These are phyloP conservation scores for Soucietia sequanensis DNA, from an alignment of 805 yeast species.

Conservation along the genomic window DNA sequence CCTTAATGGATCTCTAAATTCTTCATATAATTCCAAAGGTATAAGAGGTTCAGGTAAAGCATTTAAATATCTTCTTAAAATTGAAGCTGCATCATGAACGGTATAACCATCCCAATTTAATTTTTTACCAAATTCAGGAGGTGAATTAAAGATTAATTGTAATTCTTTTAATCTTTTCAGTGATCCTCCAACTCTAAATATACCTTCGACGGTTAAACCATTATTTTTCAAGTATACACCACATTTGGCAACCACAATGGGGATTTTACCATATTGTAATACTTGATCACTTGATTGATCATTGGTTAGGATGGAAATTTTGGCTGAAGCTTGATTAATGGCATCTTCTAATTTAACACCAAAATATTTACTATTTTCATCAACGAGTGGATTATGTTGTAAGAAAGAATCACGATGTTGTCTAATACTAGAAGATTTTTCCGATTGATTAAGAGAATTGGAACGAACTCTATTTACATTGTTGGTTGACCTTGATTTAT, in stretches of 20 bases:
- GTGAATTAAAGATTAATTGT: constrained; percentile 77
- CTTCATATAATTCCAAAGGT: constrained; percentile 72
- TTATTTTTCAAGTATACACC: constrained; percentile 80
- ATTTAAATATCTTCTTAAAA: constrained; percentile 81
- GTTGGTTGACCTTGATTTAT: constrained; percentile 51
- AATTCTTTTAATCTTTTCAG: constrained; percentile 83
- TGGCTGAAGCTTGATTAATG: constrained; percentile 72
- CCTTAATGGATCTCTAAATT: constrained; percentile 73
- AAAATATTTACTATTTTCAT: constrained; percentile 58
- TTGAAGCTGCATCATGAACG: constrained; percentile 95
- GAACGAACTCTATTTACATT: constrained; percentile 40
- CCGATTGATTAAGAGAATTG: constrained; percentile 32
- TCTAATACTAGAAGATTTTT: constrained; percentile 30
- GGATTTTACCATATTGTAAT: constrained; percentile 82
- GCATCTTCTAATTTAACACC: constrained; percentile 78
- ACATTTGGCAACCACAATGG: constrained; percentile 93
- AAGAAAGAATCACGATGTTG: constrained; percentile 53
- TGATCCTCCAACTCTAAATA: constrained; percentile 91
- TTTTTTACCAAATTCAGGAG: constrained; percentile 88
- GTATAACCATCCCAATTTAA: constrained; percentile 90
- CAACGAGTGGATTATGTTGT: constrained; percentile 42
- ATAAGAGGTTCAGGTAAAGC: constrained; percentile 90
- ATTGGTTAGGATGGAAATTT: constrained; percentile 62
- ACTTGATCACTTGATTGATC: constrained; percentile 51
- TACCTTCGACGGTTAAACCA: constrained; percentile 81